Evolutionary conservation across 352 stramenopile genomes (phyloP).

Genomic region (Globisporangium lucens): DNA sequence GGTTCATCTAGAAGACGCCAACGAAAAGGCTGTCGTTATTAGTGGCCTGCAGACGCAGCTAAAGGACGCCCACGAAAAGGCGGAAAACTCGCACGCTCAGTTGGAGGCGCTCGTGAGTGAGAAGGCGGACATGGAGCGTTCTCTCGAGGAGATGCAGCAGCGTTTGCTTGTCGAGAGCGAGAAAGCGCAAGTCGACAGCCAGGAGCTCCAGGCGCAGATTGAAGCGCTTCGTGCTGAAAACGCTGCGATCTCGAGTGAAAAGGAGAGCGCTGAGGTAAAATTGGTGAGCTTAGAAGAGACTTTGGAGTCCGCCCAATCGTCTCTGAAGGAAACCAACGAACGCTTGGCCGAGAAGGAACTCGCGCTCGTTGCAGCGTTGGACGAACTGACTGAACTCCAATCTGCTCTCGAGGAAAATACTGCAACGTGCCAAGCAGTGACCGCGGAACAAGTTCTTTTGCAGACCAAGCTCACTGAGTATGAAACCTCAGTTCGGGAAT

Average conservation of each 20-base stretch:
- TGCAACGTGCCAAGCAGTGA: background rate
- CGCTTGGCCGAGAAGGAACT: background rate
- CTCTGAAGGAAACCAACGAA: conserved; percentile 1
- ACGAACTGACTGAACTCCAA: conserved; percentile 1
- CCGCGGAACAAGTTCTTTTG: background rate
- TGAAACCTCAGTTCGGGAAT: background rate
- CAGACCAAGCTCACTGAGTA: background rate
- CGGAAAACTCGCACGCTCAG: conserved; percentile 16
- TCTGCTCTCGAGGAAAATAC: conserved; percentile 7
- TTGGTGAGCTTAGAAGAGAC: background rate
- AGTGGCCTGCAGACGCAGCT: conserved; percentile 9
- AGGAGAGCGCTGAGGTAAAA: background rate
- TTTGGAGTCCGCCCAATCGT: background rate
- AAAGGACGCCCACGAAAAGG: conserved; percentile 12
- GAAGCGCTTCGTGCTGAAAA: conserved; percentile 1
- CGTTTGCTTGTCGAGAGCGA: conserved; percentile 13
- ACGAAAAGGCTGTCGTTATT: conserved; percentile 14
- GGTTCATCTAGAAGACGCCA: conserved; percentile 12
- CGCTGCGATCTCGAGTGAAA: conserved; percentile 7
- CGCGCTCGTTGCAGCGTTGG: background rate
- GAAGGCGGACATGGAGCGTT: conserved; percentile 1
- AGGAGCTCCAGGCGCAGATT: conserved; percentile 8
- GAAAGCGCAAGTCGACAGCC: background rate
- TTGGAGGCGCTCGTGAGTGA: conserved; percentile 18
- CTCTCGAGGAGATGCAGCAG: conserved; percentile 2